Evolutionary conservation across 1,284 basidiomycete genomes (phyloP).

Genomic region (Apiotrichum sp.): DNA sequence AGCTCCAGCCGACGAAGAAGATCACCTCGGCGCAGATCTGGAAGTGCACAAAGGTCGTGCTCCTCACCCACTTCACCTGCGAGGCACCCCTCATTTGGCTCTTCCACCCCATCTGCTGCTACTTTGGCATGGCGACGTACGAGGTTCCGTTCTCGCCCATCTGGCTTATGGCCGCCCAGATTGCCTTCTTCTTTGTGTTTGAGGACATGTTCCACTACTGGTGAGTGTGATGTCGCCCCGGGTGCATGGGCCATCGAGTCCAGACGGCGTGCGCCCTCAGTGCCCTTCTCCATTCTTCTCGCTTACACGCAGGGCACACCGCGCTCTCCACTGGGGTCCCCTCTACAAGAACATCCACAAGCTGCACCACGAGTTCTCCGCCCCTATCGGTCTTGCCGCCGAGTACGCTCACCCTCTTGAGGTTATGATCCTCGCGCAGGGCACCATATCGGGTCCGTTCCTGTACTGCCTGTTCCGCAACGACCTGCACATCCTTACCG

Average conservation of each 20-base stretch:
- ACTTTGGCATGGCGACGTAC: slow-evolving; percentile 84
- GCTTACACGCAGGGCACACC: slow-evolving; percentile 57
- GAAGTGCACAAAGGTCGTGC: slow-evolving; percentile 92
- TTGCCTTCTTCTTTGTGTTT: slow-evolving; percentile 89
- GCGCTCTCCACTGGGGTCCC: slow-evolving; percentile 78
- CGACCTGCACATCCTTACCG: slow-evolving; percentile 67
- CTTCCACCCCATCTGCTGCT: slow-evolving; percentile 91
- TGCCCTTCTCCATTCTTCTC: background rate
- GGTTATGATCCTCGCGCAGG: slow-evolving; percentile 78
- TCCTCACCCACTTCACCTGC: slow-evolving; percentile 93
- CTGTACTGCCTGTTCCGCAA: slow-evolving; percentile 60
- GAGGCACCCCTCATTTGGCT: slow-evolving; percentile 94
- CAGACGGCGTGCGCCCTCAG: background rate
- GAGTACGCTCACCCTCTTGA: slow-evolving; percentile 96
- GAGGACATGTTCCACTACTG: slow-evolving; percentile 82
- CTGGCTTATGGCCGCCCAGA: slow-evolving; percentile 67
- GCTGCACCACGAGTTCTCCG: slow-evolving; percentile 93
- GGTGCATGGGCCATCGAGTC: background rate
- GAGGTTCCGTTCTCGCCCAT: slow-evolving; percentile 75
- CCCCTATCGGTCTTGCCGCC: slow-evolving; percentile 93
- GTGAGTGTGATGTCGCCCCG: background rate
- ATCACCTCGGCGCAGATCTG: slow-evolving; percentile 80
- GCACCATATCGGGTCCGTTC: slow-evolving; percentile 81
- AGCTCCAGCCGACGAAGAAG: slow-evolving; percentile 79
- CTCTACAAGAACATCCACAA: slow-evolving; percentile 99